Percentiles rank a stretch among this genome's conserved stretches.
phyloP scores from a whole-genome alignment of 768 basidiomycete genomes.

The Sporobolomyces phaffii region DNA sequence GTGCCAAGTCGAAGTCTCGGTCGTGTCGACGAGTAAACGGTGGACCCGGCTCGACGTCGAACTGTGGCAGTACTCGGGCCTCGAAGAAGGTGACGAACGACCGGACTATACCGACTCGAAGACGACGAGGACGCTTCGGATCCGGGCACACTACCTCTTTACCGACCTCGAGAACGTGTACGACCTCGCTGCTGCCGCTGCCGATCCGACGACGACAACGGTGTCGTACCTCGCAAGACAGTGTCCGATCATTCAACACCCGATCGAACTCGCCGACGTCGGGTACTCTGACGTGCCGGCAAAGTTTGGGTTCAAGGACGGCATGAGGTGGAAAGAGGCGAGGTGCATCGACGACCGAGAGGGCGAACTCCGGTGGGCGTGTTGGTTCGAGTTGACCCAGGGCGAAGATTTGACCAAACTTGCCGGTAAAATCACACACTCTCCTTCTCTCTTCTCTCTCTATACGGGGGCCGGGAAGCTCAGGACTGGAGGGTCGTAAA shows the following conservation, averaged over 20 bases:
- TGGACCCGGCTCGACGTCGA: slow-evolving; percentile 33
- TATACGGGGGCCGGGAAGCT: no score
- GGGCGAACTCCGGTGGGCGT: slow-evolving; percentile 10
- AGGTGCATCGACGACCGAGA: not conserved
- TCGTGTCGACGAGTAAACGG: slow-evolving; percentile 14
- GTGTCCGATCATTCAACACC: slow-evolving; percentile 24
- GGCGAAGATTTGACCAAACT: slow-evolving; percentile 12
- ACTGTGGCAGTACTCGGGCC: slow-evolving; percentile 22
- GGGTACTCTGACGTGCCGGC: slow-evolving; percentile 5
- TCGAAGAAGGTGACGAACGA: no score
- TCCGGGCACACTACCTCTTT: slow-evolving; percentile 24
- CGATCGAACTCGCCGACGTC: not conserved
- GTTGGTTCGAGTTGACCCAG: slow-evolving; percentile 24
- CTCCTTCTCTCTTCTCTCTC: no score
- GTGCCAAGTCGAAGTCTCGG: slow-evolving; percentile 15
- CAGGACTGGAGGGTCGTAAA: no score
- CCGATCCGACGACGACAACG: not conserved
- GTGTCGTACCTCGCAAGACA: not conserved
- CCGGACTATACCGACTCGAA: not conserved
- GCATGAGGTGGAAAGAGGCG: slow-evolving; percentile 27
- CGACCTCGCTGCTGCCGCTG: not conserved
- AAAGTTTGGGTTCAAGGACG: slow-evolving; percentile 19
- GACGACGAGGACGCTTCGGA: not conserved
- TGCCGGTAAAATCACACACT: slow-evolving; percentile 1
- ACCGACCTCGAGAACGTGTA: slow-evolving; percentile 1